Evolutionary conservation across 2,329 filamentous ascomycete genomes (phyloP).

Genomic region (Apiospora hydei): DNA sequence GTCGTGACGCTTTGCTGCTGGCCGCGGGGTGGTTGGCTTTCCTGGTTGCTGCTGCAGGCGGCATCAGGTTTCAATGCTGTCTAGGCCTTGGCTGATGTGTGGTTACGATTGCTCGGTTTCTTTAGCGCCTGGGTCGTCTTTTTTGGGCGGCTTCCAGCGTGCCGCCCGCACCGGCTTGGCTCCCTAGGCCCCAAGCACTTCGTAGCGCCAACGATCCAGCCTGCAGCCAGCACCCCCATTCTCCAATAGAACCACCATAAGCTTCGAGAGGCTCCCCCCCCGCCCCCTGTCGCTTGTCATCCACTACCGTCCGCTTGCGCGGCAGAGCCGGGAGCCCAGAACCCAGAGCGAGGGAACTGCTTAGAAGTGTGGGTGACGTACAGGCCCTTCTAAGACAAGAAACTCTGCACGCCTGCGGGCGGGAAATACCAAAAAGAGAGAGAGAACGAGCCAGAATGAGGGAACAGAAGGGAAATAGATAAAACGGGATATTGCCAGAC

Average conservation of each 20-base stretch:
- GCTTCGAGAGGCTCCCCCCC: conserved; percentile 12
- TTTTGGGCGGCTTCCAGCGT: background rate
- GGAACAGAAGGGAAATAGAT: background rate
- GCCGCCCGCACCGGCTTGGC: conserved; percentile 21
- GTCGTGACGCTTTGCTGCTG: background rate
- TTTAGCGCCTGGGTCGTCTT: conserved; percentile 13
- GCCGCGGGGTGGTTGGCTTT: background rate
- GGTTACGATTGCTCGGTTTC: conserved; percentile 15
- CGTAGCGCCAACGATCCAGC: conserved; percentile 4
- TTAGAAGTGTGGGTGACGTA: conserved; percentile 10
- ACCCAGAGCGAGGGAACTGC: background rate
- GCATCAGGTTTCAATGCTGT: conserved; percentile 10
- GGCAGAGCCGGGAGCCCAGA: background rate
- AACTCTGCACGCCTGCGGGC: background rate
- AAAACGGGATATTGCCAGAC: conserved; percentile 10
- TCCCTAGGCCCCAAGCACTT: background rate
- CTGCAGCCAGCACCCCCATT: background rate
- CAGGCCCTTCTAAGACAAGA: conserved; percentile 4
- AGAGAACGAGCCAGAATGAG: background rate
- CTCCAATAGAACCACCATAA: conserved; percentile 14
- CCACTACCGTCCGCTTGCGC: background rate
- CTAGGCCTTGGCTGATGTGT: conserved; percentile 17
- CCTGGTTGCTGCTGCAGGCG: background rate
- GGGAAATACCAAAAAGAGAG: background rate
- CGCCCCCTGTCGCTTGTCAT: conserved; percentile 4